Base-by-base conservation (phyloP, 1,284 basidiomycete genomes). In the Tylopilus orsonianus region DNA sequence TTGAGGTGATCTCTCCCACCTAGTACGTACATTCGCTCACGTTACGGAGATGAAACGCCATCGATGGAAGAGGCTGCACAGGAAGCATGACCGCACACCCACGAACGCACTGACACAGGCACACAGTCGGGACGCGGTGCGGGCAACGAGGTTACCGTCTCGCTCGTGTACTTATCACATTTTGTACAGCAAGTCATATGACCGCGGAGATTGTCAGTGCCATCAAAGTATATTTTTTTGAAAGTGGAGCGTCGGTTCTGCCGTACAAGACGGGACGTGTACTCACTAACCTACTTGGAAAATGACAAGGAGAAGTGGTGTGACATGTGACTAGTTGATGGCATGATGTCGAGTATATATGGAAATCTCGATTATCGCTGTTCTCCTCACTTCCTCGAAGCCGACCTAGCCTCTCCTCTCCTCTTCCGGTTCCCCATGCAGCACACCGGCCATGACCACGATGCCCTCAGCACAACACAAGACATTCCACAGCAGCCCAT, bases 321-420 rank as follows among this genome's bases (percentile, higher is more conserved):
- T 64, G 52, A 61, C 56, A 44, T 47, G 52, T 56, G 52, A 61
- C 60, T 1, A 1, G 13, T 30, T 36, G 44, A 24, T 34, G 22
- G n/a, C 6, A 29, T 42, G 41, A 44, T 44, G 36, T 41, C 37
- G 39, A 49, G 49, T 68, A 68, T 68, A 66, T 66, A 64, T 67
- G 62, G 66, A 35, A 62, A 68, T 64, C 53, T 60, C 62, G 62
- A 64, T 64, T 64, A 64, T 64, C 62, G 42, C 52, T 35, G 35
- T 42, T 43, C 38, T 36, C 42, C 54, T 52, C 58, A 47, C 44
- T 18, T 57, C 44, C 50, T 48, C 49, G 42, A 47, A 46, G 34
- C 30, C 46, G 41, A 40, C 32, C 8, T 9, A 30, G 13, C 37
- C 5, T 8, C 9, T 32, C 38, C 19, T 22, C 24, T 16, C 32